These are phyloP conservation scores for Auxenochlorella pyrenoidosa DNA, from an alignment of 139 green algal genomes.

Conservation along the genomic window DNA sequence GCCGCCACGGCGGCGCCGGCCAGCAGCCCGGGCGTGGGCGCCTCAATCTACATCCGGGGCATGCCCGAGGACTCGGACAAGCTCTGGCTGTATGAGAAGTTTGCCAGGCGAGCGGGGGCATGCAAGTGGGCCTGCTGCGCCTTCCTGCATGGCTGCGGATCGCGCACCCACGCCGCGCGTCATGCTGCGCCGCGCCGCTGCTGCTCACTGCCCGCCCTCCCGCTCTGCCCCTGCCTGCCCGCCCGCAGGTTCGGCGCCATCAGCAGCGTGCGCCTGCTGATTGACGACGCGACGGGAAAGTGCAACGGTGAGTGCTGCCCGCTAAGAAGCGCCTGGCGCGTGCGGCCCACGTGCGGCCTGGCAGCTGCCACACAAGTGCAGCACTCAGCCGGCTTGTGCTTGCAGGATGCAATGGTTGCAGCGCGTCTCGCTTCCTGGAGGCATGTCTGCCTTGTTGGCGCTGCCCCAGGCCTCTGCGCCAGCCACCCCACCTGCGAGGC, in stretches of 20 bases:
- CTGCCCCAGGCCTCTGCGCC: too few relatives aligned
- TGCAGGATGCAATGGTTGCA: too few relatives aligned
- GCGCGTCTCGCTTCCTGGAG: too few relatives aligned
- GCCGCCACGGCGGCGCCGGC: not conserved
- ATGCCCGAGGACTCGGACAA: slow-evolving; percentile 64
- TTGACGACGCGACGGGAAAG: slow-evolving; percentile 43
- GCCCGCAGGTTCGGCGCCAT: slow-evolving; percentile 56
- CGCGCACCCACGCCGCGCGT: too few relatives aligned
- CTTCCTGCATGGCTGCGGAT: not conserved
- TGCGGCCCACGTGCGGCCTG: too few relatives aligned
- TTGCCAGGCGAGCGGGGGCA: slow-evolving; percentile 53
- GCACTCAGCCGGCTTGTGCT: too few relatives aligned
- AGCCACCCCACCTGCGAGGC: too few relatives aligned
- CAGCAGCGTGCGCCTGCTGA: slow-evolving; percentile 62
- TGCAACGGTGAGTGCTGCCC: slow-evolving; percentile 46
- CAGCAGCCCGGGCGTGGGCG: not conserved
- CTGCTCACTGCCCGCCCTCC: not conserved
- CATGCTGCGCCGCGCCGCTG: too few relatives aligned
- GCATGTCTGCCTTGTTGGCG: too few relatives aligned
- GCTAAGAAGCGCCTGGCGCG: too few relatives aligned
- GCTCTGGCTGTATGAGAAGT: slow-evolving; percentile 84
- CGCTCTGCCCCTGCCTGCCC: not conserved
- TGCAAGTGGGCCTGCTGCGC: not conserved
- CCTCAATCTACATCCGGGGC: slow-evolving; percentile 73
- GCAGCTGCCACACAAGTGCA: too few relatives aligned